Evolutionary conservation across 2,329 filamentous ascomycete genomes (phyloP).

Genomic region (Aspergillus tubingensis): DNA sequence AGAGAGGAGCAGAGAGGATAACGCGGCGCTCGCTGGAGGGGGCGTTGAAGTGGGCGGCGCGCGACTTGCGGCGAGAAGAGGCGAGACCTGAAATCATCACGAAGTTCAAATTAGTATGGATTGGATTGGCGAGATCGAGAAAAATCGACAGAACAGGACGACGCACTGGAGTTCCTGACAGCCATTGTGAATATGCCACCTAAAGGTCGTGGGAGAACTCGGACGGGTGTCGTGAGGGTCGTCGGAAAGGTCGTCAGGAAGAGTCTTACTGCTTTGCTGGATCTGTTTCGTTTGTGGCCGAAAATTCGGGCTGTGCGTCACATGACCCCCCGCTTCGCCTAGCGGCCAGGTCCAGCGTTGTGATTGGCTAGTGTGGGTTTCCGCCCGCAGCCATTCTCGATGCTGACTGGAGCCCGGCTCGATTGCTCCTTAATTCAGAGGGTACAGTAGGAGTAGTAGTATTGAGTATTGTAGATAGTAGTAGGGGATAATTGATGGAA

Average conservation of each 20-base stretch:
- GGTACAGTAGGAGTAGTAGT: no score
- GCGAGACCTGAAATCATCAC: constrained; percentile 34
- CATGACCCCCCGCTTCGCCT: constrained; percentile 29
- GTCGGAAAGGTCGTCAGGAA: constrained; percentile 22
- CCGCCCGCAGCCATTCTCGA: not conserved
- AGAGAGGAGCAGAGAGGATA: constrained; percentile 95
- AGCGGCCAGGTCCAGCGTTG: constrained; percentile 16
- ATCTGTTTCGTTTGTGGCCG: constrained; percentile 19
- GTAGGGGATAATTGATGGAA: no score
- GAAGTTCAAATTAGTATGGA: constrained; percentile 4
- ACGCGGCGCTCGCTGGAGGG: constrained; percentile 86
- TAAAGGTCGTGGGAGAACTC: constrained; percentile 20
- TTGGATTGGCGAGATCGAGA: not conserved
- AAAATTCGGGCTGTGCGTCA: constrained; percentile 33
- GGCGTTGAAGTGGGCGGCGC: constrained; percentile 96
- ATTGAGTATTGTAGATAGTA: no score
- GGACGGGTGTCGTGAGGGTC: constrained; percentile 23
- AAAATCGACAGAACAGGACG: not conserved
- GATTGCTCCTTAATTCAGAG: no score
- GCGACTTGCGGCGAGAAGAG: constrained; percentile 96
- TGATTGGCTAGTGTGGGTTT: constrained; percentile 12
- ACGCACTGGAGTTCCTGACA: constrained; percentile 35
- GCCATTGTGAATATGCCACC: constrained; percentile 34
- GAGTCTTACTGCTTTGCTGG: constrained; percentile 1
- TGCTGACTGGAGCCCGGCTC: not conserved